These are phyloP conservation scores for Mortierella sp. DNA, from an alignment of 371 early-diverging fungal genomes.

Conservation along the genomic window DNA sequence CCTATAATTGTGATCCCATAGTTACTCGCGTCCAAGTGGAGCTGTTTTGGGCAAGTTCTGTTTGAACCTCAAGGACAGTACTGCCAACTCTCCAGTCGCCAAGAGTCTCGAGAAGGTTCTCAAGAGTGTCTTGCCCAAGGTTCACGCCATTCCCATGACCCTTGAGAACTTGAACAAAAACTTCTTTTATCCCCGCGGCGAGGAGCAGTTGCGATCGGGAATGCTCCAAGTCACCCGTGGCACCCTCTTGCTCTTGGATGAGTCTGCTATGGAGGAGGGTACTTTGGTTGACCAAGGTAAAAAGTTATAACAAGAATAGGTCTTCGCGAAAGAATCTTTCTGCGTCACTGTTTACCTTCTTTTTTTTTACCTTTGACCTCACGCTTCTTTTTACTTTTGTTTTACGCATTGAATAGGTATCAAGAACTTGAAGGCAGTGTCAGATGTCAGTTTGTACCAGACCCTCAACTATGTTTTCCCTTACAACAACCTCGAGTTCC, in stretches of 20 bases:
- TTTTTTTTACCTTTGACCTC: not conserved
- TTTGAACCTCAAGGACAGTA: slow-evolving; percentile 43
- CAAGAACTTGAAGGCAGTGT: slow-evolving; percentile 71
- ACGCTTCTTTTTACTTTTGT: not conserved
- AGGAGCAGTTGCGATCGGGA: slow-evolving; percentile 68
- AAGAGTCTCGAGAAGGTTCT: slow-evolving; percentile 37
- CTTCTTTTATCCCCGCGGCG: slow-evolving; percentile 66
- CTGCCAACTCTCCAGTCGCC: slow-evolving; percentile 16
- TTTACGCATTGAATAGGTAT: slow-evolving; percentile 59
- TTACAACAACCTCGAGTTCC: slow-evolving; percentile 71
- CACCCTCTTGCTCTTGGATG: slow-evolving; percentile 71
- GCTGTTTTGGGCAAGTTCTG: slow-evolving; percentile 52
- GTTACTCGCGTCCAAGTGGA: slow-evolving; percentile 45
- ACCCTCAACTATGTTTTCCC: slow-evolving; percentile 73
- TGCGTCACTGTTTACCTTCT: not conserved
- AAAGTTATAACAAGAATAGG: not conserved
- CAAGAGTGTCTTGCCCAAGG: slow-evolving; percentile 61
- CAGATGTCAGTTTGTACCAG: slow-evolving; percentile 67
- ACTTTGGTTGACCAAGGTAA: slow-evolving; percentile 69
- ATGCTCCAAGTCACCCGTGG: slow-evolving; percentile 71
- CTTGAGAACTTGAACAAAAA: slow-evolving; percentile 65
- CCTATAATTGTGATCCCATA: not conserved
- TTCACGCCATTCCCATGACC: slow-evolving; percentile 65
- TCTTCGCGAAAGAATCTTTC: not conserved
- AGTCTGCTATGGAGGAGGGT: slow-evolving; percentile 75